A percentile compares a stretch with the other conserved stretches of the same genome.
These are phyloP conservation scores for Apophysomyces trapeziformis DNA, from an alignment of 371 early-diverging fungal genomes.

Conservation along the genomic window DNA sequence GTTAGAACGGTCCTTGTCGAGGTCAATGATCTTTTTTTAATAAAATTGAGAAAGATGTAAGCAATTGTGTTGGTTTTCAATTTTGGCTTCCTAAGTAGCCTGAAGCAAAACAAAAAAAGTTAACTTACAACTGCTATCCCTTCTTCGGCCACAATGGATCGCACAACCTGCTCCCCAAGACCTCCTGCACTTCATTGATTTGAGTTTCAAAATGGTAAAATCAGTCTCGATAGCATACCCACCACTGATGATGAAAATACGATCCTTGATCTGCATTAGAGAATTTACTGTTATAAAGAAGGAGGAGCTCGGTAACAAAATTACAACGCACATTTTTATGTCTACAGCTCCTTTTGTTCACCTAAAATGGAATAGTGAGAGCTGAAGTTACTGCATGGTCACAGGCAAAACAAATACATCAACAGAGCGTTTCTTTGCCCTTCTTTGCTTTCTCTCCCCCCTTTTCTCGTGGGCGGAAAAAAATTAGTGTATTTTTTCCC, in stretches of 20 bases:
- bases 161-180: slow-evolving; percentile 38
- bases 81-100: not conserved
- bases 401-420: not conserved
- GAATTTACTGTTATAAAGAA: too few species aligned
- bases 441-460: not conserved
- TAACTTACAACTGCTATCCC: slow-evolving; percentile 34
- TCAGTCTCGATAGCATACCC: slow-evolving; percentile 28
- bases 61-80: not conserved
- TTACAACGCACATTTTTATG: not conserved
- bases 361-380: slow-evolving; percentile 27
- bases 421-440: not conserved
- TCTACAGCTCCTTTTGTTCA: slow-evolving; percentile 15
- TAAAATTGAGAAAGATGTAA: not conserved
- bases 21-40: slow-evolving; percentile 50
- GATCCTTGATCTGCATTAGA: slow-evolving; percentile 26
- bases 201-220: not conserved
- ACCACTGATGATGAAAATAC: slow-evolving; percentile 46
- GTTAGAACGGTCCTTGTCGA: slow-evolving; percentile 39
- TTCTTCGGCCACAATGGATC: slow-evolving; percentile 25
- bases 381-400: too few species aligned
- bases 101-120: too few species aligned
- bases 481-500: too few species aligned
- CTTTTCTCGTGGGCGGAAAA: not conserved
- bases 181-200: slow-evolving; percentile 42
- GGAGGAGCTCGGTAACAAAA: too few species aligned